A percentile compares a stretch with the other conserved stretches of the same genome.
Conservation (phyloP, 805 yeast genomes). For the Lipomyces sp. region DNA sequence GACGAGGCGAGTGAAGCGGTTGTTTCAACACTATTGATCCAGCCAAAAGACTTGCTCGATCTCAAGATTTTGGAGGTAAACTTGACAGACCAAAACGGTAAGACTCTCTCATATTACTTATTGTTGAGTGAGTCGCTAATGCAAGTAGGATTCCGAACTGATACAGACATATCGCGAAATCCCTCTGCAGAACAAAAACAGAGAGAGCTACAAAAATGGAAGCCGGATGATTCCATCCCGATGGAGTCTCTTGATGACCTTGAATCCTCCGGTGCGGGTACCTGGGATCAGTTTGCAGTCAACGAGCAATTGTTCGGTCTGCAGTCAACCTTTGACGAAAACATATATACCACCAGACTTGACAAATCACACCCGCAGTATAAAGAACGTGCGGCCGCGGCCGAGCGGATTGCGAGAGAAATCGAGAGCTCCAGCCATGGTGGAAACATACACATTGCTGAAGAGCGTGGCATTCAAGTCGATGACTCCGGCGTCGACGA, state of each 20-base stretch:
- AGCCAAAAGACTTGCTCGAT: conserved; percentile 58
- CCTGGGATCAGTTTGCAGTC: conserved; percentile 95
- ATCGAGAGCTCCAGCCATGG: conserved; percentile 69
- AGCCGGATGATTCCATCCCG: conserved; percentile 61
- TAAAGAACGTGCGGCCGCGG: conserved; percentile 63
- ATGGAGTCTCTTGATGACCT: conserved; percentile 47
- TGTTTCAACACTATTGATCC: conserved; percentile 53
- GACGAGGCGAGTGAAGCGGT: conserved; percentile 49
- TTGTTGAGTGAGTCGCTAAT: conserved; percentile 33
- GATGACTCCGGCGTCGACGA: conserved; percentile 92
- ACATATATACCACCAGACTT: conserved; percentile 79
- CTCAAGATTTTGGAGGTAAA: conserved; percentile 53
- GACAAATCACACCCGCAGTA: conserved; percentile 76
- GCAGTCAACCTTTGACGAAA: conserved; percentile 81
- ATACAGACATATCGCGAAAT: conserved; percentile 71
- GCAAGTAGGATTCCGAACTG: conserved; percentile 67
- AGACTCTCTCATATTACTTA: conserved; percentile 39
- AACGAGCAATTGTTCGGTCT: conserved; percentile 89
- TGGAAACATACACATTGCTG: conserved; percentile 82
- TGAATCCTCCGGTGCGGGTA: conserved; percentile 39
- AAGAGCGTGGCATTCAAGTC: conserved; percentile 76
- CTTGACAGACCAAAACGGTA: conserved; percentile 40
- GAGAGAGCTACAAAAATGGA: conserved; percentile 84
- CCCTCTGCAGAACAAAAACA: conserved; percentile 52
- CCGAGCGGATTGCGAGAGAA: conserved; percentile 80